Conservation (phyloP, 2,329 filamentous ascomycete species). For the Fusarium bactridioides region DNA sequence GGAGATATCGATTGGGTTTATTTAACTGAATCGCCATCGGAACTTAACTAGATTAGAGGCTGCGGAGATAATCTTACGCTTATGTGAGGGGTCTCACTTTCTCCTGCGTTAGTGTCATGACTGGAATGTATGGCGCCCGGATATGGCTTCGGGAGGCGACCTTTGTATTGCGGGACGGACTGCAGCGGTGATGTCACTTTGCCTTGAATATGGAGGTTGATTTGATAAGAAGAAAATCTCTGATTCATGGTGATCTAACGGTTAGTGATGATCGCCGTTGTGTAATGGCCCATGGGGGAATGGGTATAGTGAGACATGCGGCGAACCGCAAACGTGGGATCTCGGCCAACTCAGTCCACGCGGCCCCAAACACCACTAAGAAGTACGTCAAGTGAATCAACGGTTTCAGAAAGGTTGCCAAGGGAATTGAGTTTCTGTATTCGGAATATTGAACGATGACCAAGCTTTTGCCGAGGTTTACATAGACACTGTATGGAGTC, state of each 20-base stretch:
- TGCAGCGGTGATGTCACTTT: neutral
- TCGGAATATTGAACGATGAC: neutral
- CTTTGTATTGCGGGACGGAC: neutral
- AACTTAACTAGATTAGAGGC: no score
- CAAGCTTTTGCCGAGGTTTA: neutral
- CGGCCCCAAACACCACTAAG: neutral
- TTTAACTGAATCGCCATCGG: neutral
- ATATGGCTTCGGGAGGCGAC: neutral
- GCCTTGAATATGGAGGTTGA: accelerated
- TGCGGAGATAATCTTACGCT: neutral
- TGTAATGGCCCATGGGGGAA: no score
- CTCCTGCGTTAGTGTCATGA: neutral
- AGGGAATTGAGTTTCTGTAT: neutral
- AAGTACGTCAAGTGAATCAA: neutral
- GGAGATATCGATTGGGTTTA: neutral
- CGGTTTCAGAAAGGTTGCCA: neutral
- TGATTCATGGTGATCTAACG: neutral
- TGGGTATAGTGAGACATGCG: neutral
- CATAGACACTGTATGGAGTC: neutral
- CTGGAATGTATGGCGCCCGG: constrained; percentile 17
- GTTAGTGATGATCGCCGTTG: neutral
- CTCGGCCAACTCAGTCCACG: neutral
- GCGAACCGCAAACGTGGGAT: neutral
- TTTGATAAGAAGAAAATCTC: neutral
- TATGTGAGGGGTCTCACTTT: neutral